Percentiles rank a stretch among this genome's conserved stretches.
phyloP scores from a whole-genome alignment of 1,284 basidiomycete genomes.

The Ganoderma lucidum region DNA sequence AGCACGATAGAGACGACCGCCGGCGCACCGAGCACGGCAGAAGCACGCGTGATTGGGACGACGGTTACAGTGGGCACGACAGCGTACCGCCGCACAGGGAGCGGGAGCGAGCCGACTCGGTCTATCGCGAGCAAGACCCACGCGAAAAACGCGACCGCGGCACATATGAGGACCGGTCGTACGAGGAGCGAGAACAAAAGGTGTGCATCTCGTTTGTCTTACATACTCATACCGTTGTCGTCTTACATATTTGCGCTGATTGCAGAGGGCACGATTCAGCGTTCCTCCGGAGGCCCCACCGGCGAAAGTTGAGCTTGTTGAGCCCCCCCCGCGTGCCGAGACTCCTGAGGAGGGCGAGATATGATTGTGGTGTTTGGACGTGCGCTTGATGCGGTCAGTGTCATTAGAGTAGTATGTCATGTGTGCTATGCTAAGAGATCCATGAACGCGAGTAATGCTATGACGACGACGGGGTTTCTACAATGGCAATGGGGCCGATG shows the following conservation, averaged over 20 bases:
- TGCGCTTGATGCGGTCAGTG: constrained; percentile 17
- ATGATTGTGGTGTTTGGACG: constrained; percentile 54
- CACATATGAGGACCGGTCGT: constrained; percentile 54
- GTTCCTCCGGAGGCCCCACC: constrained; percentile 42
- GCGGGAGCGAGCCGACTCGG: constrained; percentile 59
- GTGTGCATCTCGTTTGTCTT: constrained; percentile 46
- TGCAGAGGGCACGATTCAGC: constrained; percentile 64
- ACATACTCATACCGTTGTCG: constrained; percentile 15
- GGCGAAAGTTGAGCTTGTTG: constrained; percentile 43
- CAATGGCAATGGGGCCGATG: constrained; percentile 73
- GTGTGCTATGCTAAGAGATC: constrained; percentile 30
- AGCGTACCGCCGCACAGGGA: constrained; percentile 41
- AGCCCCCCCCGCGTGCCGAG: constrained; percentile 54
- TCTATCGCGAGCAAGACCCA: constrained; percentile 52
- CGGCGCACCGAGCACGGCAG: constrained; percentile 37
- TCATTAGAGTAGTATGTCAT: constrained; percentile 27
- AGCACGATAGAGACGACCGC: constrained; percentile 57
- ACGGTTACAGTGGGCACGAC: constrained; percentile 44
- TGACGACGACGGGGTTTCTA: constrained; percentile 37
- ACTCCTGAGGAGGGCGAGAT: constrained; percentile 88
- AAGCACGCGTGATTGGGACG: constrained; percentile 49
- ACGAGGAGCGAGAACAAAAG: constrained; percentile 64
- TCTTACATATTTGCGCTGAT: constrained; percentile 12
- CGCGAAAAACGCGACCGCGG: constrained; percentile 54
- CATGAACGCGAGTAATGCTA: constrained; percentile 30